Evolutionary conservation across 169 alveolate genomes (phyloP).

Genomic region (Plasmodium yoelii): DNA sequence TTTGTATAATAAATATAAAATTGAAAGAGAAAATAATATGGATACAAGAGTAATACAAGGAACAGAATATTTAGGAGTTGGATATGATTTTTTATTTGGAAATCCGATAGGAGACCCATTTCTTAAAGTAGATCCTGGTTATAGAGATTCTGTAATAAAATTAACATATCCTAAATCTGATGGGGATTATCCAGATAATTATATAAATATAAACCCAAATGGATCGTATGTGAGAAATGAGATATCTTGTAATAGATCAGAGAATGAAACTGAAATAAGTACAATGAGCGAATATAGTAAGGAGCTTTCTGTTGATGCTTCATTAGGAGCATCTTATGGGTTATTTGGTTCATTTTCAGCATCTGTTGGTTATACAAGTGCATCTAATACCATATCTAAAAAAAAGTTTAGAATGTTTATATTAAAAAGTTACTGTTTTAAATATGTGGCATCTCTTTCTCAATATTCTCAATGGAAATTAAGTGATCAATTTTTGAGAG

Average conservation of each 20-base stretch:
- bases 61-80: conserved; percentile 88
- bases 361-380: conserved; percentile 84
- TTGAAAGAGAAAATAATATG: conserved; percentile 26
- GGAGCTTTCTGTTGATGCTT: conserved; percentile 88
- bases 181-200: conserved; percentile 67
- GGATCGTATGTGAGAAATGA: conserved; percentile 88
- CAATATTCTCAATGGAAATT: conserved; percentile 78
- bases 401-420: conserved; percentile 81
- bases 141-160: conserved; percentile 83
- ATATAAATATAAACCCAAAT: conserved; percentile 77
- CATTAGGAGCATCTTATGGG: conserved; percentile 79
- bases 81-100: conserved; percentile 87
- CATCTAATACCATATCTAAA: conserved; percentile 80
- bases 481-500: conserved; percentile 81
- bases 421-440: conserved; percentile 86
- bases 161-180: conserved; percentile 77
- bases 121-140: conserved; percentile 90
- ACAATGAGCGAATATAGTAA: conserved; percentile 82
- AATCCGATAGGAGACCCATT: conserved; percentile 90
- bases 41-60: conserved; percentile 63
- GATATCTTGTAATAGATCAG: conserved; percentile 88
- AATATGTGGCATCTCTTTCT: conserved; percentile 88
- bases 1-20: conserved; percentile 57
- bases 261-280: conserved; percentile 75
- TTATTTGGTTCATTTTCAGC: conserved; percentile 86